These are phyloP conservation scores for Elongisporangium senticosum DNA, from an alignment of 352 stramenopile species.

Conservation along the genomic window DNA sequence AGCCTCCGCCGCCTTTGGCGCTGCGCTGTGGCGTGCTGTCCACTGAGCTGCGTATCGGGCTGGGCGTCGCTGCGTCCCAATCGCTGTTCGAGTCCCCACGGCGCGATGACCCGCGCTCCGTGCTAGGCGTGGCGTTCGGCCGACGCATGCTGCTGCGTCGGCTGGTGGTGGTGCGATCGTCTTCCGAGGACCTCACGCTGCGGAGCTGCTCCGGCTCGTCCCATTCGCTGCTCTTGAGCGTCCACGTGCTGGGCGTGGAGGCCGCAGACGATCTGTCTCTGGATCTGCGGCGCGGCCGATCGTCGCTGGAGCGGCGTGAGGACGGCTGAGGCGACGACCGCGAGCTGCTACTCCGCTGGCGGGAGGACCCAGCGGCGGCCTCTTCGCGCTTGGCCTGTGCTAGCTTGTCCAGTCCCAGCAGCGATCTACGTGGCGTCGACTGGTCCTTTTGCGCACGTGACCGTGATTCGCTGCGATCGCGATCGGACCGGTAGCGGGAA, in stretches of 20 bases:
- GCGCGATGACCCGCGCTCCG: conserved; percentile 1
- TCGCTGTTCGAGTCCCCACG: conserved; percentile 14
- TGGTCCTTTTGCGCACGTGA: neutral
- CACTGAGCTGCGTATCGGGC: conserved; percentile 18
- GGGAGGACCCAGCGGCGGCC: conserved; percentile 4
- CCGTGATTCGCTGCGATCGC: conserved; percentile 2
- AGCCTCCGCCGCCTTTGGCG: conserved; percentile 1
- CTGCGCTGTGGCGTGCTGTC: conserved; percentile 8
- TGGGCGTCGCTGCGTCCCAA: conserved; percentile 47
- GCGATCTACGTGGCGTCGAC: conserved; percentile 17
- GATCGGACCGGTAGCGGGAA: conserved; percentile 3
- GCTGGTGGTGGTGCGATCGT: conserved; percentile 2
- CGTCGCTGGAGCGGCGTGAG: neutral
- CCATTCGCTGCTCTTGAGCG: conserved; percentile 66
- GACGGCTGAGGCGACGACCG: neutral
- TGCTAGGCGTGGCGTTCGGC: conserved; percentile 18
- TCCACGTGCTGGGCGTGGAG: conserved; percentile 12
- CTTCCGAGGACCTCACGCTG: conserved; percentile 25
- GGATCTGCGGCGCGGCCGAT: neutral
- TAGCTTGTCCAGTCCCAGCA: conserved; percentile 56
- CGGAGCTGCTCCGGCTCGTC: conserved; percentile 64
- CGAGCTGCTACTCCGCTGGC: neutral
- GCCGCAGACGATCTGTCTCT: conserved; percentile 7
- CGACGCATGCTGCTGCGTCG: neutral
- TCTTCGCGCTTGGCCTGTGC: conserved; percentile 59